Percentiles rank a stretch among this genome's conserved stretches.
These are phyloP conservation scores for Hanseniaspora hatyaiensis DNA, from an alignment of 805 yeast genomes.

Conservation along the genomic window DNA sequence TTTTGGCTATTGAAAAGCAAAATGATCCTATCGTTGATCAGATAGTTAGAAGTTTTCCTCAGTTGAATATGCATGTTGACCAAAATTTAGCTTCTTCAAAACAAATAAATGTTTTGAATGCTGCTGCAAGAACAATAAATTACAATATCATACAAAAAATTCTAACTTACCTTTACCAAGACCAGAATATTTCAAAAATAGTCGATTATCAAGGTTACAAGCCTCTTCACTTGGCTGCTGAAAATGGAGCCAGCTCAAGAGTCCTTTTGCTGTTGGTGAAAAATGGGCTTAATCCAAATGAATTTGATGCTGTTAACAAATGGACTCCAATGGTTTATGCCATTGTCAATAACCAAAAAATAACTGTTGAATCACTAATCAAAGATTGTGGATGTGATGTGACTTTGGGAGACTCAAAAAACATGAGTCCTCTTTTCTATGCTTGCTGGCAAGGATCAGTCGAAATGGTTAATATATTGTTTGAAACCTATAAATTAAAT, in stretches of 20 bases:
- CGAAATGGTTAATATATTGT: constrained; percentile 59
- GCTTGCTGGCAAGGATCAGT: constrained; percentile 93
- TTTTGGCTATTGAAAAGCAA: constrained; percentile 63
- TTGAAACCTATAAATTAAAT: constrained; percentile 22
- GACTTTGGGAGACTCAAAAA: constrained; percentile 61
- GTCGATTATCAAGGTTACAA: constrained; percentile 79
- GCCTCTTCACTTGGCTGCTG: constrained; percentile 79
- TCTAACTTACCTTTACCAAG: constrained; percentile 30
- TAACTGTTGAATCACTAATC: constrained; percentile 59
- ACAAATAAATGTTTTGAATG: constrained; percentile 44
- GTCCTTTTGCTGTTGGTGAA: constrained; percentile 56
- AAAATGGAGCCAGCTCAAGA: constrained; percentile 58
- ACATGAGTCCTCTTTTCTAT: constrained; percentile 69
- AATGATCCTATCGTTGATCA: constrained; percentile 42
- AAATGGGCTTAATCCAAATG: constrained; percentile 69
- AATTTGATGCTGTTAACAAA: constrained; percentile 69
- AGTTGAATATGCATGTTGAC: constrained; percentile 33
- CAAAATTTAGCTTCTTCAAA: constrained; percentile 47
- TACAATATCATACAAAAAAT: constrained; percentile 55
- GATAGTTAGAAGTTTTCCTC: constrained; percentile 38
- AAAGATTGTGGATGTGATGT: constrained; percentile 57
- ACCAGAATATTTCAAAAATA: constrained; percentile 20
- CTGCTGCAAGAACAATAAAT: constrained; percentile 81
- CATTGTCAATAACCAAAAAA: constrained; percentile 68
- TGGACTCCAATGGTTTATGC: constrained; percentile 94